These are phyloP conservation scores for Fusarium lateritium DNA, from an alignment of 2,329 filamentous ascomycete species.

Conservation along the genomic window DNA sequence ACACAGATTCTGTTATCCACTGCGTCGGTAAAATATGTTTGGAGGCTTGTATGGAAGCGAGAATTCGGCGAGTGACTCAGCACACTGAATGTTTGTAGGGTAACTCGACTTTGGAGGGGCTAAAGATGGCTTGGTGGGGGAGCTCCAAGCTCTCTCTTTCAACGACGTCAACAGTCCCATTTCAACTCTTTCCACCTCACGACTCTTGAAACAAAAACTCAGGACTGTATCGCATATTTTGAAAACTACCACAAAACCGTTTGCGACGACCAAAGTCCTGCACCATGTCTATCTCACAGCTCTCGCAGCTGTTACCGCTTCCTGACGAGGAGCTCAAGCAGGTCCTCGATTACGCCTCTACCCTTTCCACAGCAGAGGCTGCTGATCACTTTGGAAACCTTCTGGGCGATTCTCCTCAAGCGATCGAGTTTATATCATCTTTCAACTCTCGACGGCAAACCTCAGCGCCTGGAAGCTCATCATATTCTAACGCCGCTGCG, in stretches of 20 bases:
- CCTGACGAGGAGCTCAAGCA: conserved; percentile 89
- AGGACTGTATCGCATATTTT: background rate
- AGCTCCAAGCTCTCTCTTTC: conserved; percentile 40
- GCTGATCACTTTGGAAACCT: conserved; percentile 90
- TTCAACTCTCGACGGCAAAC: conserved; percentile 79
- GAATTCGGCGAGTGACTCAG: conserved; percentile 43
- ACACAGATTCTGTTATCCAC: background rate
- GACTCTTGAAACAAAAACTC: background rate
- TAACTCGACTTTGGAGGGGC: conserved; percentile 33
- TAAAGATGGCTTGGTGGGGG: conserved; percentile 33
- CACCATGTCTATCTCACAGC: conserved; percentile 73
- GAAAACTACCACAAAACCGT: background rate
- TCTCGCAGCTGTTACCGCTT: conserved; percentile 85
- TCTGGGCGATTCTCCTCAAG: conserved; percentile 86
- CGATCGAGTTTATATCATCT: conserved; percentile 82
- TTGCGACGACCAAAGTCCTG: background rate
- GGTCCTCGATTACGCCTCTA: conserved; percentile 84
- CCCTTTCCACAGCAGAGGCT: conserved; percentile 82
- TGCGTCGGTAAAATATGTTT: background rate
- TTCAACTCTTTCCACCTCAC: background rate
- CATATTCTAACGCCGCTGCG: conserved; percentile 46
- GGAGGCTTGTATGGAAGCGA: background rate
- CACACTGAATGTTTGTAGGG: conserved; percentile 6
- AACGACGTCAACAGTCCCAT: conserved; percentile 37
- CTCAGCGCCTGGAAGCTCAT: conserved; percentile 45